These are phyloP conservation scores for Ascosphaera aggregata DNA, from an alignment of 2,329 filamentous ascomycete genomes.

Conservation along the genomic window DNA sequence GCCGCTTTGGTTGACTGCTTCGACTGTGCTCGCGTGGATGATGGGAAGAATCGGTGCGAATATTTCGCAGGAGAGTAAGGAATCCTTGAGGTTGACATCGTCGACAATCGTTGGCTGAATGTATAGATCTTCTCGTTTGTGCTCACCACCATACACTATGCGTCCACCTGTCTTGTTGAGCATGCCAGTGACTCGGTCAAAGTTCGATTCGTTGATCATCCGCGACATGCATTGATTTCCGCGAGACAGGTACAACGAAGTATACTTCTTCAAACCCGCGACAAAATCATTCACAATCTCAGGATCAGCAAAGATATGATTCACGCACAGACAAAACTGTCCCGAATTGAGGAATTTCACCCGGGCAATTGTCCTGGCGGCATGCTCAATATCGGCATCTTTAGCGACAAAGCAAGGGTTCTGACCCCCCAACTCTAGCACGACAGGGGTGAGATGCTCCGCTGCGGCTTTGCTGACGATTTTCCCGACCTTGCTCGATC, in stretches of 20 bases:
- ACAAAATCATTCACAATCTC: conserved; percentile 49
- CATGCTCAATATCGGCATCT: conserved; percentile 54
- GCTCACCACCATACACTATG: conserved; percentile 66
- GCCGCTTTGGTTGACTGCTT: no score
- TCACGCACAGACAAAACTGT: conserved; percentile 81
- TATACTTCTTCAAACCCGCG: conserved; percentile 44
- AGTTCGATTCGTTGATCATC: conserved; percentile 65
- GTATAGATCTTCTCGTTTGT: conserved; percentile 57
- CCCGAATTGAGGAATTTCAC: conserved; percentile 63
- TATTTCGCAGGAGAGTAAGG: conserved; percentile 59
- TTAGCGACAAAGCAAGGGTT: conserved; percentile 87
- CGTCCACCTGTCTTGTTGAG: conserved; percentile 63
- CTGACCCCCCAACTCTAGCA: conserved; percentile 70
- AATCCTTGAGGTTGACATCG: conserved; percentile 50
- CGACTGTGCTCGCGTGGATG: conserved; percentile 52
- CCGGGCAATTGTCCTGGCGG: conserved; percentile 70
- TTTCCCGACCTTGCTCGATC: conserved; percentile 52
- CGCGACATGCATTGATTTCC: no score
- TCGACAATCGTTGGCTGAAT: conserved; percentile 89
- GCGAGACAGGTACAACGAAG: conserved; percentile 62
- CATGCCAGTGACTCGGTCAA: conserved; percentile 69
- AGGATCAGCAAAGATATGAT: conserved; percentile 71
- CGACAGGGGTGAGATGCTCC: conserved; percentile 64
- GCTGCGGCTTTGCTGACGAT: conserved; percentile 83
- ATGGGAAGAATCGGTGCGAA: conserved; percentile 88